Percentiles rank a stretch among this genome's conserved stretches.
Conservation (phyloP, 768 basidiomycete genomes). For the Crepidotus variabilis region DNA sequence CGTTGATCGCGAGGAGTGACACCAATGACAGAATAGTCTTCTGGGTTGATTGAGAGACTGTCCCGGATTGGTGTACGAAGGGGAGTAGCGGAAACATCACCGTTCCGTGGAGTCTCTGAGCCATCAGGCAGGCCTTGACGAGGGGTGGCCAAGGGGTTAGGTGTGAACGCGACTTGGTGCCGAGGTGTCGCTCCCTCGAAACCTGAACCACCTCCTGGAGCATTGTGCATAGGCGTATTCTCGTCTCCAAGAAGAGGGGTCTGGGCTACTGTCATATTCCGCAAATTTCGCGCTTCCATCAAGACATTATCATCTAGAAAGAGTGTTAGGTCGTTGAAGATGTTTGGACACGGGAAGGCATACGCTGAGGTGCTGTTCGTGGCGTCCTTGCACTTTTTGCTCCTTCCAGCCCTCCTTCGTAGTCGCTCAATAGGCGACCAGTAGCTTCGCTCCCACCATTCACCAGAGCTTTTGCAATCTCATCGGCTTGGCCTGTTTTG, state of each 20-base stretch:
- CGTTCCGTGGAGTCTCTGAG: conserved; percentile 53
- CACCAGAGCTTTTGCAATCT: conserved; percentile 84
- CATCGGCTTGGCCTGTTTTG: conserved; percentile 93
- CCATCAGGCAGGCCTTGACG: conserved; percentile 41
- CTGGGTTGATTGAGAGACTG: conserved; percentile 84
- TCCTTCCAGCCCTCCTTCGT: conserved; percentile 82
- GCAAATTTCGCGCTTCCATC: conserved; percentile 91
- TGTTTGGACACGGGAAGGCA: conserved; percentile 27
- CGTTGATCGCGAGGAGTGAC: conserved; percentile 79
- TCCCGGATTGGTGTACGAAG: conserved; percentile 95
- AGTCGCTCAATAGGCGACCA: conserved; percentile 85
- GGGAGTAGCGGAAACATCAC: conserved; percentile 64
- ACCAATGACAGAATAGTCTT: conserved; percentile 49
- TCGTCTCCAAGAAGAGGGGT: conserved; percentile 96
- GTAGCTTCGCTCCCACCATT: conserved; percentile 81
- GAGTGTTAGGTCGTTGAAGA: conserved; percentile 2
- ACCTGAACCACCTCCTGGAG: conserved; percentile 78
- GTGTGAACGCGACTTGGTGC: conserved; percentile 86
- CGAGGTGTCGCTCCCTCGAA: conserved; percentile 96
- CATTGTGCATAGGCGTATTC: conserved; percentile 87
- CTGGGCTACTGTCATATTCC: conserved; percentile 89
- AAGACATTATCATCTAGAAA: conserved; percentile 88
- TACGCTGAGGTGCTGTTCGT: conserved; percentile 89
- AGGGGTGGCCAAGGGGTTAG: conserved; percentile 94
- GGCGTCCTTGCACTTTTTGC: conserved; percentile 94